These are phyloP conservation scores for Metschnikowia vanudenii DNA, from an alignment of 805 yeast species.

Conservation along the genomic window DNA sequence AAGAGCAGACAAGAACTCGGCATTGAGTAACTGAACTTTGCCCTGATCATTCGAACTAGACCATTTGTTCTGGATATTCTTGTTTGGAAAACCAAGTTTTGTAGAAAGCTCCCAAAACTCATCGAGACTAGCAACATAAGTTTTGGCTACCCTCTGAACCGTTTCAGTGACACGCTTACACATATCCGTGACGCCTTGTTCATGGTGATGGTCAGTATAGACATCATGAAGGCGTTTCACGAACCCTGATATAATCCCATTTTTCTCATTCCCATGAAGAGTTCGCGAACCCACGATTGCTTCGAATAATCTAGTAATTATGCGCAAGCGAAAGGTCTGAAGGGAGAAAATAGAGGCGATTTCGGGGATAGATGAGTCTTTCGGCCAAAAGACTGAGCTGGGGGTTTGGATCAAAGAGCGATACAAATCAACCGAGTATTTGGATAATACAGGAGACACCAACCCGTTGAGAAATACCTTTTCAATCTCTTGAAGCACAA, in stretches of 20 bases:
- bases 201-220: constrained; percentile 24
- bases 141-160: constrained; percentile 21
- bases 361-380: constrained; percentile 20
- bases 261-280: constrained; percentile 14
- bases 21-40: constrained; percentile 26
- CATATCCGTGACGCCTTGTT: constrained; percentile 28
- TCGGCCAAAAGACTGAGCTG: constrained; percentile 20
- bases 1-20: constrained; percentile 25
- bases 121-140: constrained; percentile 14
- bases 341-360: constrained; percentile 21
- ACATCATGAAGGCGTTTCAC: constrained; percentile 27
- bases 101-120: constrained; percentile 21
- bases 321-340: constrained; percentile 19
- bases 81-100: constrained; percentile 30
- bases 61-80: constrained; percentile 27
- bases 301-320: constrained; percentile 22
- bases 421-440: constrained; percentile 26
- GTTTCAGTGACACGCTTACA: constrained; percentile 28
- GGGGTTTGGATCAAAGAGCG: constrained; percentile 18
- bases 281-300: constrained; percentile 16
- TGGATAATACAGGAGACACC: constrained; percentile 26
- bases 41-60: constrained; percentile 21
- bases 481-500: constrained; percentile 15
- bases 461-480: constrained; percentile 25
- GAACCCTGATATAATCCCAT: constrained; percentile 21